Evolutionary conservation across 192 early-diverging fungal species (phyloP), one percentile per base, ranked within the genome.

Genomic region (Podila epicladia): DNA sequence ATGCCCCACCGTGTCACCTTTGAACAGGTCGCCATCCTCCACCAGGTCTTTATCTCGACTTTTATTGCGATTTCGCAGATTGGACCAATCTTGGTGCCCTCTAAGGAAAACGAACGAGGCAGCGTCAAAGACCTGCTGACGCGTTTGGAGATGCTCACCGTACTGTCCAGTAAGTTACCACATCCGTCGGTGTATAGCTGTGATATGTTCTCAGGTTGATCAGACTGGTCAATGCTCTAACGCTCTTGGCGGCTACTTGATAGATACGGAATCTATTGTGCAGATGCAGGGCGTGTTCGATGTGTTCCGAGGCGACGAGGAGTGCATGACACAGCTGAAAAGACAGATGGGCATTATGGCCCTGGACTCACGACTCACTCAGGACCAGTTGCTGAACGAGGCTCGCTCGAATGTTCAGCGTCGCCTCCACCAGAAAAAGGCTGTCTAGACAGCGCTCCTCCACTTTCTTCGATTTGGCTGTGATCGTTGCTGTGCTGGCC

Each of bases 11-110:
- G 75, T 5, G 55, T 80, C 3, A 82, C 82, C 1, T 87, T 84
- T 73, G 83, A 87, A 59, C 80, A 84, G 51, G 72, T 84, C 22
- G 68, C 66, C 8, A 82, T 87, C 45, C 71, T 87, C 8, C 75
- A 84, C 62, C 85, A 85, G 69, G 55, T 83, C 26, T 87, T 83
- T 51, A 69, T 84, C 24, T 75, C 83, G n/a, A 80, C 69, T 4
- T 87, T 84, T 62, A 82, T 87, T 17, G 85, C 80, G 26, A 67
- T 87, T 12, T 83, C 78, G 5, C 85, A 87, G 58, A 78, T 87
- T 57, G 85, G 85, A 15, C 85, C 85, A 1, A 73, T 87, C n/a
- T 45, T 84, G 11, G 84, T 83, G 31, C 85, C 83, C 9, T 72
- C 71, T 6, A 75, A 83, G 15, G 71, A 82, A 48, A 69, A 76